A percentile compares a stretch with the other conserved stretches of the same genome.
Evolutionary conservation across 768 basidiomycete species (phyloP).

Genomic region (Leccinum rimulosum): DNA sequence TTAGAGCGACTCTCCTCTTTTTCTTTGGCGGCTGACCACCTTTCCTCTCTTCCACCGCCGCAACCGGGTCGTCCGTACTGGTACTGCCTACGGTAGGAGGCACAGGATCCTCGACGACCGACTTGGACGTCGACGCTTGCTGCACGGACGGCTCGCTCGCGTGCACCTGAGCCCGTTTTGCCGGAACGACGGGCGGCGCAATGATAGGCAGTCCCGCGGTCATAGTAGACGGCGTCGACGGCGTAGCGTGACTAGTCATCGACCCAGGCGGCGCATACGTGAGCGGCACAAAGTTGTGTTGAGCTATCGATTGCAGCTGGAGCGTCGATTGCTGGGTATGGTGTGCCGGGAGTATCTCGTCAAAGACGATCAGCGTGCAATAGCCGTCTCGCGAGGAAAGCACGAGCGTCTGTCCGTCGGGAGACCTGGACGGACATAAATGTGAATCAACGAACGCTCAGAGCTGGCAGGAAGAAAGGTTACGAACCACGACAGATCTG

Average conservation of each 20-base stretch:
- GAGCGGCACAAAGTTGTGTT: slow-evolving; percentile 72
- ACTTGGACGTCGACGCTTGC: slow-evolving; percentile 29
- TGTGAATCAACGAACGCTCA: slow-evolving; percentile 5
- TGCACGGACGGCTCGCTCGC: slow-evolving; percentile 9
- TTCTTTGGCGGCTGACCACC: slow-evolving; percentile 72
- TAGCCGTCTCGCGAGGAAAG: slow-evolving; percentile 95
- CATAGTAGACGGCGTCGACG: slow-evolving; percentile 28
- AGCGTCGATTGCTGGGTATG: slow-evolving; percentile 90
- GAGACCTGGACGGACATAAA: slow-evolving; percentile 64
- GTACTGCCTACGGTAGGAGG: slow-evolving; percentile 12
- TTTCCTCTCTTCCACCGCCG: slow-evolving; percentile 21
- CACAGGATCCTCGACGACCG: slow-evolving; percentile 25
- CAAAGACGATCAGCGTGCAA: slow-evolving; percentile 92
- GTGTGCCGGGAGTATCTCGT: slow-evolving; percentile 86
- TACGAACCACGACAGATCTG: slow-evolving; percentile 91
- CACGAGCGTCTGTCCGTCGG: slow-evolving; percentile 91
- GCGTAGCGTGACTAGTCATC: slow-evolving; percentile 13
- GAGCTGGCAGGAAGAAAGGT: background rate
- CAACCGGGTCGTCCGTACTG: slow-evolving; percentile 4
- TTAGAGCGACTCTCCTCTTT: slow-evolving; percentile 78
- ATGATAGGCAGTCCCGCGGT: slow-evolving; percentile 36
- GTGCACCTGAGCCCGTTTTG: slow-evolving; percentile 39
- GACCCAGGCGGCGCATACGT: slow-evolving; percentile 30
- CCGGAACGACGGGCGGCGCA: slow-evolving; percentile 30
- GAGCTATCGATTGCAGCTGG: slow-evolving; percentile 88